Conservation (phyloP, 805 yeast species). For the Saturnispora kantuleensis region DNA sequence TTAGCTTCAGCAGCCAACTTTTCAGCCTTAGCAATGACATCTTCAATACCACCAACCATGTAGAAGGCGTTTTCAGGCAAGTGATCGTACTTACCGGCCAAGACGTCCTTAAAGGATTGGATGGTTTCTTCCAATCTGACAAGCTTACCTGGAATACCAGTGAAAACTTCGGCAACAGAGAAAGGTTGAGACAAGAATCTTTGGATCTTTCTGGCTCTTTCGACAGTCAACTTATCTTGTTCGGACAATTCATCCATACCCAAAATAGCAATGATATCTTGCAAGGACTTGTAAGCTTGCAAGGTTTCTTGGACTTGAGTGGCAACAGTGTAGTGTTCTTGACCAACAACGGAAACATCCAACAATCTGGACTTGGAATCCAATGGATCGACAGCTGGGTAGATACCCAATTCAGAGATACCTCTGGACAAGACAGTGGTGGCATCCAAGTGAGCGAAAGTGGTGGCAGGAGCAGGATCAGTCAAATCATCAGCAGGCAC, state of each 20-base stretch:
- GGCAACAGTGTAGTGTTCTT: constrained; percentile 97
- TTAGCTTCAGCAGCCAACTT: constrained; percentile 91
- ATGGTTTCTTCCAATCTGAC: constrained; percentile 95
- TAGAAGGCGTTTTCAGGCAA: constrained; percentile 99
- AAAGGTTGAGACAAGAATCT: constrained; percentile 99
- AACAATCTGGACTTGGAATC: constrained; percentile 98
- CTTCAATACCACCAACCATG: constrained; percentile 99
- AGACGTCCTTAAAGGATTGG: constrained; percentile 89
- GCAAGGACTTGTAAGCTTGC: constrained; percentile 99
- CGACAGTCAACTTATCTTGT: constrained; percentile 97
- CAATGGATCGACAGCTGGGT: constrained; percentile 99
- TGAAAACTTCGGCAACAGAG: constrained; percentile 99
- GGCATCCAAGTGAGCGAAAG: constrained; percentile 99
- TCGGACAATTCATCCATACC: constrained; percentile 99
- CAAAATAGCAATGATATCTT: constrained; percentile 99
- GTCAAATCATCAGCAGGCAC: constrained; percentile 99
- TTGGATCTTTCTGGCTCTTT: constrained; percentile 99
- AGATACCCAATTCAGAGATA: constrained; percentile 99
- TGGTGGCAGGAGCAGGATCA: constrained; percentile 99
- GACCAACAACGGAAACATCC: constrained; percentile 95
- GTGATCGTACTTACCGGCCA: constrained; percentile 97
- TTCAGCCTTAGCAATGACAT: constrained; percentile 97
- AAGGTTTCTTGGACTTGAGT: constrained; percentile 93
- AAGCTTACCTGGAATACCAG: constrained; percentile 97
- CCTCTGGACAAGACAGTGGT: constrained; percentile 99